phyloP scores from a whole-genome alignment of 1,139 yeast genomes.

The Suhomyces maxii region DNA sequence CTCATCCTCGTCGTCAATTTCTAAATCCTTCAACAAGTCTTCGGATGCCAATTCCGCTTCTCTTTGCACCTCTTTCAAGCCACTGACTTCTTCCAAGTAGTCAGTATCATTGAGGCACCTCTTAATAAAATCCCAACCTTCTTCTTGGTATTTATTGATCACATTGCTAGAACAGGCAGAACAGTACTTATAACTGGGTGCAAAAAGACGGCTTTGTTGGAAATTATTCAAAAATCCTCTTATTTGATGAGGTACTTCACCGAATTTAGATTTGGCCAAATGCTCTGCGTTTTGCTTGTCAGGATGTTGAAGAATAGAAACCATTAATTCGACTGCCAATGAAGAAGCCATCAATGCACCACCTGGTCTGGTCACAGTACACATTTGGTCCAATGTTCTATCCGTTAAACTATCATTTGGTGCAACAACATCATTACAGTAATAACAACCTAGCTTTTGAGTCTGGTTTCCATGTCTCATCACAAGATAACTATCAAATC shows the following conservation, averaged over 20 bases:
- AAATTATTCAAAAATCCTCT: constrained; percentile 78
- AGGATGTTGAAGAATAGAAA: constrained; percentile 72
- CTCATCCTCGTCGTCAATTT: constrained; percentile 43
- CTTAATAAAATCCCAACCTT: constrained; percentile 81
- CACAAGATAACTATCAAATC: constrained; percentile 89
- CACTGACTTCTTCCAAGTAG: constrained; percentile 75
- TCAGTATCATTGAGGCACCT: constrained; percentile 63
- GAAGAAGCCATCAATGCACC: constrained; percentile 88
- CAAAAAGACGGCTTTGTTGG: constrained; percentile 59
- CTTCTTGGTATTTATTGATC: constrained; percentile 43
- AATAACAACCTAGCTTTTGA: constrained; percentile 79
- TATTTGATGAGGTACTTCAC: constrained; percentile 83
- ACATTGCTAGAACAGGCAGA: constrained; percentile 79
- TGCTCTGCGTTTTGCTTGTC: constrained; percentile 49
- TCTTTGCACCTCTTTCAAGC: constrained; percentile 68
- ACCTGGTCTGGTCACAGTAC: constrained; percentile 97
- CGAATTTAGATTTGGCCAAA: constrained; percentile 46
- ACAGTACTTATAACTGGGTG: constrained; percentile 75
- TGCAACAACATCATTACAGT: constrained; percentile 93
- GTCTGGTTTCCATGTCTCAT: constrained; percentile 78
- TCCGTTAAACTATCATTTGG: constrained; percentile 85
- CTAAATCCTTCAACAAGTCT: constrained; percentile 37
- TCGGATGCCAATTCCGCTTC: constrained; percentile 66
- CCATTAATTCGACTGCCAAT: constrained; percentile 79
- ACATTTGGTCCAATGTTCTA: constrained; percentile 93